These are phyloP conservation scores for Gentiana macrophylla DNA, from an alignment of 257 asterid species.

Conservation along the genomic window DNA sequence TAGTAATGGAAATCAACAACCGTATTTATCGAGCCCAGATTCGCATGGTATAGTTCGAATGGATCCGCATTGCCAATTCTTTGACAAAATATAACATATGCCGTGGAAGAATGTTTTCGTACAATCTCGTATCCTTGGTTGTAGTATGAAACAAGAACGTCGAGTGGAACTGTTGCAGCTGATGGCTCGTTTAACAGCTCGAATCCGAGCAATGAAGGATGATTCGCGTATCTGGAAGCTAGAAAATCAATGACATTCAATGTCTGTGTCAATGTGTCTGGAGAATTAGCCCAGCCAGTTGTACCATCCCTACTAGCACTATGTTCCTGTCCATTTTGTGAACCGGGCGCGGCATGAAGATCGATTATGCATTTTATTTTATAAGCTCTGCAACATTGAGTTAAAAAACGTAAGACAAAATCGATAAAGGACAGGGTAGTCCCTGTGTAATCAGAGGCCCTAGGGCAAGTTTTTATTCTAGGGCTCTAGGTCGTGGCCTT, in stretches of 20 bases:
- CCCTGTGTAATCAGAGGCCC: too few relatives aligned
- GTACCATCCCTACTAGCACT: slow-evolving; percentile 82
- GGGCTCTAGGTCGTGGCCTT: too few relatives aligned
- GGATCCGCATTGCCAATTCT: slow-evolving; percentile 68
- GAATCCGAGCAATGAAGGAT: slow-evolving; percentile 69
- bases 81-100: slow-evolving; percentile 72
- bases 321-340: slow-evolving; percentile 87
- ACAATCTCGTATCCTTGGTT: slow-evolving; percentile 55
- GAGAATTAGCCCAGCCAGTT: slow-evolving; percentile 60
- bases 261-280: slow-evolving; percentile 36
- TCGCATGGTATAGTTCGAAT: slow-evolving; percentile 58
- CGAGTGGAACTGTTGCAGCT: slow-evolving; percentile 48
- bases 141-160: slow-evolving; percentile 48
- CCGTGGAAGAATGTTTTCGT: slow-evolving; percentile 53
- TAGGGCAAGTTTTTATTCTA: too few relatives aligned
- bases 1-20: slow-evolving; percentile 75
- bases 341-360: slow-evolving; percentile 86
- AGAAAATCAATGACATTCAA: slow-evolving; percentile 55
- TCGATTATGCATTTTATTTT: slow-evolving; percentile 70
- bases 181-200: slow-evolving; percentile 82
- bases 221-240: slow-evolving; percentile 65
- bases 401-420: slow-evolving; percentile 6
- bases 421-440: not conserved
- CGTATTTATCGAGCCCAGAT: slow-evolving; percentile 43
- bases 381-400: slow-evolving; percentile 36